These are phyloP conservation scores for Fusarium nematophilum DNA, from an alignment of 2,329 filamentous ascomycete species.

Conservation along the genomic window DNA sequence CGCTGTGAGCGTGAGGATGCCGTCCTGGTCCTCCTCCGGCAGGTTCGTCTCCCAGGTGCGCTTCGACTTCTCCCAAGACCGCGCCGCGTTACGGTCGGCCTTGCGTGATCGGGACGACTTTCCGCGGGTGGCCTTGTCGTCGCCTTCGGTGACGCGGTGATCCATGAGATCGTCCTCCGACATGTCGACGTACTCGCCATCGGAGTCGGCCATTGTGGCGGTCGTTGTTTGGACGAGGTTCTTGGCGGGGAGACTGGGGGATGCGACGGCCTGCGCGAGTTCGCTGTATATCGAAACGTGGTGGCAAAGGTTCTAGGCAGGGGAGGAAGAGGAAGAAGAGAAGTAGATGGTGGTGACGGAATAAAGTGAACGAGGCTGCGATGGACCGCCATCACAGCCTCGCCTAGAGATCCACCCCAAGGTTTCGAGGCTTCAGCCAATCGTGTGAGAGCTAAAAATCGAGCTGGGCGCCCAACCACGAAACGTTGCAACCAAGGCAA, in stretches of 20 bases:
- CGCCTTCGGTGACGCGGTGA: conserved; percentile 57
- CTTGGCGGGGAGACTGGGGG: background rate
- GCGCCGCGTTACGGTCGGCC: conserved; percentile 55
- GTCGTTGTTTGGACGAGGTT: background rate
- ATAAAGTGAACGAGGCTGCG: conserved; percentile 43
- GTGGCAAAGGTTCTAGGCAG: background rate
- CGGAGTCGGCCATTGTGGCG: conserved; percentile 74
- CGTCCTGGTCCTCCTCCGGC: conserved; percentile 77
- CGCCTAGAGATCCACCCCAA: conserved; percentile 35
- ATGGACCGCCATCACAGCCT: conserved; percentile 36
- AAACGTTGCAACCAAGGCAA: no score
- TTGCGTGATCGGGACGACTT: conserved; percentile 47
- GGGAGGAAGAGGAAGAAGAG: background rate
- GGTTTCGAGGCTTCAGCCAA: conserved; percentile 29
- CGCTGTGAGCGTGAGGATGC: conserved; percentile 80
- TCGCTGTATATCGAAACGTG: background rate
- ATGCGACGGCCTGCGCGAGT: background rate
- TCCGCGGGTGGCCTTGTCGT: conserved; percentile 44
- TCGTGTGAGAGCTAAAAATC: conserved; percentile 17
- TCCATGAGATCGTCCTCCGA: conserved; percentile 73
- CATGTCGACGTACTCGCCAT: conserved; percentile 75
- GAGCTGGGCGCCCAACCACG: no score
- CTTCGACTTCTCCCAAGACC: conserved; percentile 75
- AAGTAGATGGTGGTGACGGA: conserved; percentile 30
- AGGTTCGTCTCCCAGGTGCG: conserved; percentile 79